phyloP scores from a whole-genome alignment of 345 rosid species.

The Orychophragmus violaceus region DNA sequence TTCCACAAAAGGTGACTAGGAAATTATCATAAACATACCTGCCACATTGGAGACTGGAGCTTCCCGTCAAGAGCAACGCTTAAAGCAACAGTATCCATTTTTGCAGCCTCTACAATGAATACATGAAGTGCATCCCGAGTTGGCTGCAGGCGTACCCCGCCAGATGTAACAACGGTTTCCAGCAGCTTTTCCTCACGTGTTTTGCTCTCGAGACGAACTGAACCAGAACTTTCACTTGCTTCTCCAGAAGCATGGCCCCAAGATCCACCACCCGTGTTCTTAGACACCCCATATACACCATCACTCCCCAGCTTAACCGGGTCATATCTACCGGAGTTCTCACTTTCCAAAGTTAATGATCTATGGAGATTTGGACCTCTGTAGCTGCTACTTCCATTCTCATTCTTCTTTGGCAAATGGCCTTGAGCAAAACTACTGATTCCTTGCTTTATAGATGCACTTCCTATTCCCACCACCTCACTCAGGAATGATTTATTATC shows the following conservation, averaged over 20 bases:
- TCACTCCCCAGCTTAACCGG: slow-evolving; percentile 59
- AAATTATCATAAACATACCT: slow-evolving; percentile 47
- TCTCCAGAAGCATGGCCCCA: slow-evolving; percentile 55
- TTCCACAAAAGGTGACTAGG: too few species aligned
- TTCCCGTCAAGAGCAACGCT: slow-evolving; percentile 76
- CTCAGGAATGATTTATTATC: slow-evolving; percentile 92
- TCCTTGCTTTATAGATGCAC: slow-evolving; percentile 92
- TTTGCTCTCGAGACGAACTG: slow-evolving; percentile 49
- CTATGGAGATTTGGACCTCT: slow-evolving; percentile 81
- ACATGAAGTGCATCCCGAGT: slow-evolving; percentile 86
- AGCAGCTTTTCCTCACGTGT: slow-evolving; percentile 80
- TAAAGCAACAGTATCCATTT: slow-evolving; percentile 68
- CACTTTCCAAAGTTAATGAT: slow-evolving; percentile 72
- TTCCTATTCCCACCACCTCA: slow-evolving; percentile 90
- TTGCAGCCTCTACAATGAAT: slow-evolving; percentile 80
- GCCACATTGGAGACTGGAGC: slow-evolving; percentile 91
- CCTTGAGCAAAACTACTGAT: slow-evolving; percentile 71
- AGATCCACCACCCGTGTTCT: slow-evolving; percentile 43
- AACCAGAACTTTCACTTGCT: slow-evolving; percentile 45
- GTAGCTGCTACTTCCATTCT: slow-evolving; percentile 64
- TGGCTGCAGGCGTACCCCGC: slow-evolving; percentile 95
- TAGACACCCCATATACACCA: slow-evolving; percentile 42
- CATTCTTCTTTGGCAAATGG: slow-evolving; percentile 54
- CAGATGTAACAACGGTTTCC: slow-evolving; percentile 89
- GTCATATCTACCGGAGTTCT: slow-evolving; percentile 59